Evolutionary conservation across 208 protist genomes (phyloP), one percentile per base, ranked within the genome.

Genomic region (Leishmania tropica): DNA sequence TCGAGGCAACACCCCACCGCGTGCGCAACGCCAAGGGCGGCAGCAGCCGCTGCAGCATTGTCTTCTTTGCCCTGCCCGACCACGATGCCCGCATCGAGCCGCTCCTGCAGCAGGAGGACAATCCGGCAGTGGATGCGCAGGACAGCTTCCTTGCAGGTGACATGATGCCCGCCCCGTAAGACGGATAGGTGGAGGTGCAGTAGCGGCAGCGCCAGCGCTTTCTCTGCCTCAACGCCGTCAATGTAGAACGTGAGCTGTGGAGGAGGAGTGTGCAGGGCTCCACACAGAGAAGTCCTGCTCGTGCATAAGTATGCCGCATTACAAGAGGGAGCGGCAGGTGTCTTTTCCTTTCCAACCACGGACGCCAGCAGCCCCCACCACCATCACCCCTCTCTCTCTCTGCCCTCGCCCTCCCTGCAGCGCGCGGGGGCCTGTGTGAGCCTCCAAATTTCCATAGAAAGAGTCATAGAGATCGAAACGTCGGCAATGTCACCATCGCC

Each of bases 1-100:
- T 97, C 68, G 92, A 95, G 82, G 92, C 94, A 37, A 96, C 92
- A n/a, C 93, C 93, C 45, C 94, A 97, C 76, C 91, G 94, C 53
- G 94, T 97, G 81, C 76, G 89, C 54, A 96, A 89, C 75, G 87
- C 91, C 37, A 90, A 90, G 86, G 85, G 86, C 40, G 87, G 87
- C 28, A 51, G 64, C 60, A 95, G 89, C 71, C 94, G 94, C 45
- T 97, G 94, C 87, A 96, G 92, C 83, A 90, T 97, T 58, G 92
- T 97, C 42, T 97, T 97, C 81, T 97, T 97, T 78, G 86, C 88
- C 31, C 78, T 97, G 47, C 94, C 94, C 21, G 88, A 97, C 72
- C 94, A 97, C 82, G 92, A 97, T 83, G 91, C 94, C 21, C 79
- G 77, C 64, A 94, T 97, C 53, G 92, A 96, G 81, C 94, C 94